These are phyloP conservation scores for Leptosphaerulina australis DNA, from an alignment of 2,329 filamentous ascomycete species.

Conservation along the genomic window DNA sequence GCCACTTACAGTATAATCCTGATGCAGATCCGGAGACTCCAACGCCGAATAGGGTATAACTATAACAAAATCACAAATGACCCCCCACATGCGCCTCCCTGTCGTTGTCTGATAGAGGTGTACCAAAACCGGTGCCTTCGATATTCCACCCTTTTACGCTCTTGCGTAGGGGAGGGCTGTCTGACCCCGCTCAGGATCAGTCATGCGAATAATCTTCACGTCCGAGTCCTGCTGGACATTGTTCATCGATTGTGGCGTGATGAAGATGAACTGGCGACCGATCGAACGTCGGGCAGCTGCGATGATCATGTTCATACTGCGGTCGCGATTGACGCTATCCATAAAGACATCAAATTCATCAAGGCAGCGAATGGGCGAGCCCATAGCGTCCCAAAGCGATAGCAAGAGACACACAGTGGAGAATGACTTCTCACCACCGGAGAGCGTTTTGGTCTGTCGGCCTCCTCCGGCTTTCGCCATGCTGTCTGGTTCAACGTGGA, in stretches of 20 bases:
- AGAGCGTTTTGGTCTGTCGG: slow-evolving; percentile 87
- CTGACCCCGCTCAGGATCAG: slow-evolving; percentile 59
- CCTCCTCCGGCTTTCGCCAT: slow-evolving; percentile 73
- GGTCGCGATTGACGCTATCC: slow-evolving; percentile 93
- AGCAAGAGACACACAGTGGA: slow-evolving; percentile 93
- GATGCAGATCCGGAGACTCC: slow-evolving; percentile 12
- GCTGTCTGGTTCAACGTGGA: slow-evolving; percentile 73
- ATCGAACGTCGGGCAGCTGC: slow-evolving; percentile 81
- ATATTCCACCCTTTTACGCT: background rate
- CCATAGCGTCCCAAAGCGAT: slow-evolving; percentile 97
- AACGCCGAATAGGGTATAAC: slow-evolving; percentile 30
- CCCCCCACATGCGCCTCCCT: background rate
- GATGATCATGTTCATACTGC: slow-evolving; percentile 94
- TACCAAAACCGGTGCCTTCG: background rate
- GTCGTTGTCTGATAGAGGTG: background rate
- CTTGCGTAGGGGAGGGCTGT: slow-evolving; percentile 47
- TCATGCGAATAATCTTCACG: slow-evolving; percentile 77
- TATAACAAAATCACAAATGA: slow-evolving; percentile 12
- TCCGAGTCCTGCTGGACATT: slow-evolving; percentile 59
- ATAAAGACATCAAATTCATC: slow-evolving; percentile 99
- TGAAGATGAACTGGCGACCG: slow-evolving; percentile 94
- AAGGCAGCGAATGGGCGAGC: slow-evolving; percentile 88
- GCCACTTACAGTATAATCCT: background rate
- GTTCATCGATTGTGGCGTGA: slow-evolving; percentile 85
- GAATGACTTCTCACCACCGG: slow-evolving; percentile 96